These are phyloP conservation scores for Westerdykella sp. DNA, from an alignment of 2,329 filamentous ascomycete genomes.

Conservation along the genomic window DNA sequence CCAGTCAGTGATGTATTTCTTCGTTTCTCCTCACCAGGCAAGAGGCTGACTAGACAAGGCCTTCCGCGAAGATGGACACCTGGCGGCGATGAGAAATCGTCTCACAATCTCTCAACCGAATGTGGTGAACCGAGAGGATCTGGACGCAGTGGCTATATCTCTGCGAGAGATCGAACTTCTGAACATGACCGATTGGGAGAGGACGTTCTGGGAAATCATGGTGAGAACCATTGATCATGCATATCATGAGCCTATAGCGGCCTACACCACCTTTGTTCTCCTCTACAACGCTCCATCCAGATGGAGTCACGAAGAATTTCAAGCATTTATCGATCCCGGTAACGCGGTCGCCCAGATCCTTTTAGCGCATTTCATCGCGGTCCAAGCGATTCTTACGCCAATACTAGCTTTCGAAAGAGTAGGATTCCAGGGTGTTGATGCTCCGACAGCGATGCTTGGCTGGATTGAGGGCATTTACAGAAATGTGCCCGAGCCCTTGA, in stretches of 20 bases:
- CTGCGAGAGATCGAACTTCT: slow-evolving; percentile 21
- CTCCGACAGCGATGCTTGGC: slow-evolving; percentile 23
- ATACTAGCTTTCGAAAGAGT: slow-evolving; percentile 33
- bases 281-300: slow-evolving; percentile 39
- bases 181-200: slow-evolving; percentile 24
- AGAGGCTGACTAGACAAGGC: slow-evolving; percentile 11
- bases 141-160: slow-evolving; percentile 28
- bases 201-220: slow-evolving; percentile 22
- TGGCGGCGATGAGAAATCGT: slow-evolving; percentile 25
- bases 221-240: slow-evolving; percentile 21
- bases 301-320: slow-evolving; percentile 39
- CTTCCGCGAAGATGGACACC: slow-evolving; percentile 29
- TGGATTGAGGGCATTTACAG: slow-evolving; percentile 33
- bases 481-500: slow-evolving; percentile 17
- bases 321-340: slow-evolving; percentile 38
- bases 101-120: slow-evolving; percentile 15
- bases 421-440: slow-evolving; percentile 30
- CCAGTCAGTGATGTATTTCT: neutral
- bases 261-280: slow-evolving; percentile 39
- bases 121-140: slow-evolving; percentile 19
- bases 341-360: slow-evolving; percentile 42
- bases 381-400: slow-evolving; percentile 42
- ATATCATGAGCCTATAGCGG: slow-evolving; percentile 27
- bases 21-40: neutral
- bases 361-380: slow-evolving; percentile 43